phyloP scores from a whole-genome alignment of 257 asterid genomes.

The Nicotiana undulata region DNA sequence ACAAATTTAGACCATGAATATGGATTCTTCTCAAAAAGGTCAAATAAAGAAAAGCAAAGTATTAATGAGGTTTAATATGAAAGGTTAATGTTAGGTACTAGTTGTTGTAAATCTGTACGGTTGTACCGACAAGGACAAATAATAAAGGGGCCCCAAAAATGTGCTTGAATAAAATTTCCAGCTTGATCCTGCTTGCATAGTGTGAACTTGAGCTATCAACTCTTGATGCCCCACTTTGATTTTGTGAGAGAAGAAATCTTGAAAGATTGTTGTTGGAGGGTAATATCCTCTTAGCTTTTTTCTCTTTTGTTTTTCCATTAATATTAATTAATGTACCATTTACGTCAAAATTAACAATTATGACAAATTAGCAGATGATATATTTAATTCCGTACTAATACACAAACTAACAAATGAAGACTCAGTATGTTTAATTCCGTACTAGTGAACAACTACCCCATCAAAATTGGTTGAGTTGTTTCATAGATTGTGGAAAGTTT shows the following conservation, averaged over 20 bases:
- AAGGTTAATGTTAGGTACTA: not conserved
- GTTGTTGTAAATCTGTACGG: not conserved
- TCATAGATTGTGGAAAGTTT: not conserved
- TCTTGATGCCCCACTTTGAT: not conserved
- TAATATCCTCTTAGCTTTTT: not conserved
- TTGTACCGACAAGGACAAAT: not conserved
- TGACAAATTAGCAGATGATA: not conserved
- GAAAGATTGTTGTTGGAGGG: not conserved
- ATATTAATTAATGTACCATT: too few species aligned
- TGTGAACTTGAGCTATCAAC: not conserved
- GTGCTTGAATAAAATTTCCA: not conserved
- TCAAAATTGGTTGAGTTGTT: not conserved
- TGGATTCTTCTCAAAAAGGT: not conserved
- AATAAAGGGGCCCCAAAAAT: not conserved
- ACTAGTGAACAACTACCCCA: not conserved
- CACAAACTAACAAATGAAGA: not conserved
- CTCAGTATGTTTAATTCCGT: not conserved
- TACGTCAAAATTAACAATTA: not conserved
- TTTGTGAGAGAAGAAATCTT: not conserved
- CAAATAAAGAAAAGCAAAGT: not conserved
- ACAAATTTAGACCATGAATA: not conserved
- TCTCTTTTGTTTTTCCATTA: too few species aligned
- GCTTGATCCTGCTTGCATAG: not conserved
- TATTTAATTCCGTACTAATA: not conserved
- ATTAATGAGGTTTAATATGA: not conserved